These are phyloP conservation scores for Verticillium dahliae DNA, from an alignment of 2,329 filamentous ascomycete species.

Conservation along the genomic window DNA sequence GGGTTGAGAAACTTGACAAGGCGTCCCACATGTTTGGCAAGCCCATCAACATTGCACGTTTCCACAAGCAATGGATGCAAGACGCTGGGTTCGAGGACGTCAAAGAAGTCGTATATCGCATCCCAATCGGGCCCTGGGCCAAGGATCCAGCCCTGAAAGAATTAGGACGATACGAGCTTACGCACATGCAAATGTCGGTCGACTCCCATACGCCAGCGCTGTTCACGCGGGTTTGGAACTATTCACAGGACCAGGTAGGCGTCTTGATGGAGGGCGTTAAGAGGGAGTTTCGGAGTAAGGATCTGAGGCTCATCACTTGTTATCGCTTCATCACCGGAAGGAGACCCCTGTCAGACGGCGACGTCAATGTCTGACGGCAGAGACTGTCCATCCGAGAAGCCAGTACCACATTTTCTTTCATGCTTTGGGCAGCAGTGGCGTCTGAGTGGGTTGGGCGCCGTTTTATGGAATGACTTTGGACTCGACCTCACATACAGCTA, in stretches of 20 bases:
- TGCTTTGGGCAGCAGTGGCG: neutral
- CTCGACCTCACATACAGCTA: neutral
- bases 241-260: constrained; percentile 30
- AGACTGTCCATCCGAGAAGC: neutral
- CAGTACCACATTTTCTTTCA: neutral
- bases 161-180: constrained; percentile 26
- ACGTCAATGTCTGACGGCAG: neutral
- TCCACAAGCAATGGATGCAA: constrained; percentile 22
- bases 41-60: constrained; percentile 25
- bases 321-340: constrained; percentile 26
- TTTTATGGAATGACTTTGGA: neutral
- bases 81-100: constrained; percentile 31
- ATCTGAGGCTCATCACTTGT: constrained; percentile 24
- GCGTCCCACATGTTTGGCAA: constrained; percentile 11
- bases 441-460: neutral
- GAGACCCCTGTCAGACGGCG: constrained; percentile 9
- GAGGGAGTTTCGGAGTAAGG: constrained; percentile 25
- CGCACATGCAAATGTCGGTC: constrained; percentile 35
- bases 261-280: constrained; percentile 35
- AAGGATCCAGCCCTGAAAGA: constrained; percentile 28
- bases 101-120: constrained; percentile 20
- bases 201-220: constrained; percentile 33
- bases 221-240: constrained; percentile 29
- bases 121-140: constrained; percentile 31
- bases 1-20: constrained; percentile 11